phyloP scores from a whole-genome alignment of 805 yeast genomes.

The Saturnispora saitoi region DNA sequence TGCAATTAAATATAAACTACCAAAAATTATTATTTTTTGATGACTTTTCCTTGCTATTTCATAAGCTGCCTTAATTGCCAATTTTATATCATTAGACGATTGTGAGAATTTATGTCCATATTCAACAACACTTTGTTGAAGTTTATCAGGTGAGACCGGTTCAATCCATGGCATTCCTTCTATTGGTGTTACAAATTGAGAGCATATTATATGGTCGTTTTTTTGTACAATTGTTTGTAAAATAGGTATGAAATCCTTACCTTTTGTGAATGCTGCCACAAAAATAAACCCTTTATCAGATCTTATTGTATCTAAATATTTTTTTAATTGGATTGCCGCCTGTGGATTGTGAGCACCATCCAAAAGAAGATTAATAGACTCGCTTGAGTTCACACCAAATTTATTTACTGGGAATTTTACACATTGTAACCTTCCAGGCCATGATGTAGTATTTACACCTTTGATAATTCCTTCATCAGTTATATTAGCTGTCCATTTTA shows the following conservation, averaged over 20 bases:
- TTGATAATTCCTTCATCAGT: slow-evolving; percentile 26
- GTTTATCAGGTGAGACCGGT: slow-evolving; percentile 32
- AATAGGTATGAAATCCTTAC: slow-evolving; percentile 39
- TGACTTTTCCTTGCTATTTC: slow-evolving; percentile 8
- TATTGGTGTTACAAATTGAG: slow-evolving; percentile 53
- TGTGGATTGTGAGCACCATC: slow-evolving; percentile 93
- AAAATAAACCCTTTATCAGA: slow-evolving; percentile 33
- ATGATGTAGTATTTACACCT: slow-evolving; percentile 49
- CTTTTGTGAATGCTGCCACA: slow-evolving; percentile 67
- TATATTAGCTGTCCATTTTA: slow-evolving; percentile 7
- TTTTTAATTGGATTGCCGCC: slow-evolving; percentile 68
- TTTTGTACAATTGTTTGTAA: slow-evolving; percentile 45
- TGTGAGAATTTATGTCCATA: slow-evolving; percentile 18
- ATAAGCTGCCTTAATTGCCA: slow-evolving; percentile 23
- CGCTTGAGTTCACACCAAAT: slow-evolving; percentile 7
- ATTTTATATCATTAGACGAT: slow-evolving; percentile 18
- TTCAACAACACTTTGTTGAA: slow-evolving; percentile 18
- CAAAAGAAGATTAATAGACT: slow-evolving; percentile 36
- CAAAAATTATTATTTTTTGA: slow-evolving; percentile 47
- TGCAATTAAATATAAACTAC: slow-evolving; percentile 61
- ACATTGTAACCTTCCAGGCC: slow-evolving; percentile 86
- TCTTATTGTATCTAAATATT: slow-evolving; percentile 34
- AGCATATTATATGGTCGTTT: slow-evolving; percentile 51
- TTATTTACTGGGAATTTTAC: slow-evolving; percentile 20
- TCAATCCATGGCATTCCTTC: slow-evolving; percentile 94